These are phyloP conservation scores for Houttuynia cordata DNA, from an alignment of 164 flowering plant genomes.

Conservation along the genomic window DNA sequence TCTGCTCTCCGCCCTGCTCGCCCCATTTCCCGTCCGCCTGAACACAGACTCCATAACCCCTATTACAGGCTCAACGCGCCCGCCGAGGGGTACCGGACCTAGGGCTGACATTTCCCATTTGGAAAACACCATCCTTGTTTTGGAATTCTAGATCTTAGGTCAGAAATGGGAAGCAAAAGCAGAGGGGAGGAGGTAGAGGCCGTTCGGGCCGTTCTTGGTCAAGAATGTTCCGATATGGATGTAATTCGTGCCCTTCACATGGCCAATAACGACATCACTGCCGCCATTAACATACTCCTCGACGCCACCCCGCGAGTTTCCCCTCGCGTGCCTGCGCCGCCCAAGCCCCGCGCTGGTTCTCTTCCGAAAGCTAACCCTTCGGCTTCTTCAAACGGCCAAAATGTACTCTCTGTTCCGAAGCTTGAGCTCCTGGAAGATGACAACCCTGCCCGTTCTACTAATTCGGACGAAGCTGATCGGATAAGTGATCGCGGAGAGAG, in stretches of 20 bases:
- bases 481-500: neutral
- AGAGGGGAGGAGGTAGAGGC: constrained; percentile 45
- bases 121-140: too few relatives aligned
- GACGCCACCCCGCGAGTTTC: constrained; percentile 38
- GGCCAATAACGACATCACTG: constrained; percentile 76
- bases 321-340: neutral
- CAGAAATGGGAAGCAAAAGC: constrained; percentile 47
- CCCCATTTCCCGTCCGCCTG: too few relatives aligned
- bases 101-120: too few relatives aligned
- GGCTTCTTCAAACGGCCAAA: neutral
- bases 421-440: constrained; percentile 2
- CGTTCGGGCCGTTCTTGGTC: constrained; percentile 65
- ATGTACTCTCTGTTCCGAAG: too few relatives aligned
- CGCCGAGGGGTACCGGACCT: too few relatives aligned
- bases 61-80: too few relatives aligned
- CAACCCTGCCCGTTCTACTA: neutral
- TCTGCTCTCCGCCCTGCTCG: too few relatives aligned
- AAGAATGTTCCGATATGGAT: constrained; percentile 76
- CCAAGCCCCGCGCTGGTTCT: constrained; percentile 2
- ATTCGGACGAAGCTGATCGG: constrained; percentile 3
- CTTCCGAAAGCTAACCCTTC: neutral
- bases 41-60: too few relatives aligned
- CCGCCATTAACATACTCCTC: constrained; percentile 85
- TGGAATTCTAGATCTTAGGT: too few relatives aligned
- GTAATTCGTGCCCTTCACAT: constrained; percentile 83